phyloP scores from a whole-genome alignment of 148 eudicot species.

The Dianthus caryophyllus region DNA sequence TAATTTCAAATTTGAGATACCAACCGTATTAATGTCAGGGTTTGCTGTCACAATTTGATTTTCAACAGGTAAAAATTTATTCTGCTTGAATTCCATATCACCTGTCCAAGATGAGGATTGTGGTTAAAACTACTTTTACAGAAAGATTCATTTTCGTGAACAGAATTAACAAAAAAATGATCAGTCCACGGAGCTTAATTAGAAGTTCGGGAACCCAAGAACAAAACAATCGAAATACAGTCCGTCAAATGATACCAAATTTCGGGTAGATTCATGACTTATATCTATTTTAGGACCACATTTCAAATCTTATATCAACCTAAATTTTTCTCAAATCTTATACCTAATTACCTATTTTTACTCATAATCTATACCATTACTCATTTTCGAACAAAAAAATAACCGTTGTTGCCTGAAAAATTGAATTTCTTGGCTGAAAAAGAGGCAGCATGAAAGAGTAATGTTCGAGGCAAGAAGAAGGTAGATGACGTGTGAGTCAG shows the following conservation, averaged over 20 bases:
- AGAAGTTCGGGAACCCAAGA: conserved; percentile 5
- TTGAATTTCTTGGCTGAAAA: too few species aligned
- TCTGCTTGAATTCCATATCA: conserved; percentile 98
- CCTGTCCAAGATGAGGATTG: conserved; percentile 41
- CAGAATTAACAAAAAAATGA: neutral
- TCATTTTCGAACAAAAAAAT: too few species aligned
- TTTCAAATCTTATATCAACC: too few species aligned
- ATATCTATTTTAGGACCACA: too few species aligned
- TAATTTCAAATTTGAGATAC: conserved; percentile 22
- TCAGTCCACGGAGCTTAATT: neutral
- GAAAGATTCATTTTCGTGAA: neutral
- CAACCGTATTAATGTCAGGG: conserved; percentile 80
- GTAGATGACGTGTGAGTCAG: too few species aligned
- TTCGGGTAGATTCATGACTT: too few species aligned
- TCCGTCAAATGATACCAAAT: neutral
- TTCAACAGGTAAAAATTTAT: conserved; percentile 83
- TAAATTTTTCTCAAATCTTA: too few species aligned
- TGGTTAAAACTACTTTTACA: neutral
- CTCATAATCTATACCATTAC: too few species aligned
- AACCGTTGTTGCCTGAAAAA: too few species aligned
- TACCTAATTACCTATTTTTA: too few species aligned
- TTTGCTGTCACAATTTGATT: conserved; percentile 92
- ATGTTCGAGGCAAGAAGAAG: too few species aligned
- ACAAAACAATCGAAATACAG: neutral
- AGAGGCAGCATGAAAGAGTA: too few species aligned